A percentile compares a stretch with the other conserved stretches of the same genome.
phyloP scores from a whole-genome alignment of 495 filamentous ascomycete species.

The Tuber aestivum region DNA sequence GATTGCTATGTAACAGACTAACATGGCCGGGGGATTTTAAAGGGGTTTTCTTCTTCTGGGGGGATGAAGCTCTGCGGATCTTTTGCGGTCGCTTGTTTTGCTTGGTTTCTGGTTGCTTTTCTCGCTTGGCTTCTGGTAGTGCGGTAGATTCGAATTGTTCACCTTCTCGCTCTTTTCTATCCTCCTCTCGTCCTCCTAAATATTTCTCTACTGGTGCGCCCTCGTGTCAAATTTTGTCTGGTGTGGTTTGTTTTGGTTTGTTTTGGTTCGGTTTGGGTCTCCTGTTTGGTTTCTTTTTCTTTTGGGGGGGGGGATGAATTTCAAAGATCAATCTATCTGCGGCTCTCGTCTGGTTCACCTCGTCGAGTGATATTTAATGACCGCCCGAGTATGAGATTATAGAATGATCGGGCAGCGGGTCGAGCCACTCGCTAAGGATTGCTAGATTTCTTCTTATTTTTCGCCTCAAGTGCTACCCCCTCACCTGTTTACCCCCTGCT shows the following conservation, averaged over 20 bases:
- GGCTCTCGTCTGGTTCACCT: not conserved
- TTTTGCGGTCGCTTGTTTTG: not conserved
- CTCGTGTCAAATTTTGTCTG: not conserved
- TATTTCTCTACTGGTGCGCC: not conserved
- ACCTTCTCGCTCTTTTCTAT: not conserved
- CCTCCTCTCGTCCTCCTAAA: not conserved
- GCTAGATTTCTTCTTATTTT: not conserved
- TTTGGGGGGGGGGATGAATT: constrained; percentile 3
- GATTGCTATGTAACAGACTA: not conserved
- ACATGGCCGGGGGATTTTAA: not conserved
- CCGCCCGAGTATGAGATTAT: no score
- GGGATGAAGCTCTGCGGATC: not conserved
- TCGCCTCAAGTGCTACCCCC: not conserved
- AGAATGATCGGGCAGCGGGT: not conserved
- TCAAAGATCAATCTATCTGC: not conserved
- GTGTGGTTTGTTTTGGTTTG: not conserved
- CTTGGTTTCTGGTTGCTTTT: no score
- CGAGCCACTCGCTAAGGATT: not conserved
- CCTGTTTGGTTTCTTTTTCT: not conserved
- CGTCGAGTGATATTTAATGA: not conserved
- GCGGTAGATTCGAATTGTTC: not conserved
- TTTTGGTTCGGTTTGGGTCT: not conserved
- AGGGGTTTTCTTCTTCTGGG: not conserved
- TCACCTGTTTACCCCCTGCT: not conserved
- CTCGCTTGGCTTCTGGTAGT: not conserved